phyloP scores from a whole-genome alignment of 345 rosid species.

The Lepidium didymum region DNA sequence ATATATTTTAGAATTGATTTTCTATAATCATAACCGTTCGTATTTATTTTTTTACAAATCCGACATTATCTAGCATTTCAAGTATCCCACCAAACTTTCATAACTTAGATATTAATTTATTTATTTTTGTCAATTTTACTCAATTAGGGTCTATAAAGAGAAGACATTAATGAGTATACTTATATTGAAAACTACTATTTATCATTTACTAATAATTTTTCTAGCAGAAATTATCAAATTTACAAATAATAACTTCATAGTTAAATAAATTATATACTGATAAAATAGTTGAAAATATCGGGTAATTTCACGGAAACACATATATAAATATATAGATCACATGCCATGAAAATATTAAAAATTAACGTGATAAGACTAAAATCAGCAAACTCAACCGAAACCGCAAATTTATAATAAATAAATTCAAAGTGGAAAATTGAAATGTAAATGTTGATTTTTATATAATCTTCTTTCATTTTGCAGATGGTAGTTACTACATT shows the following conservation, averaged over 20 bases:
- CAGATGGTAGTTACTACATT: constrained; percentile 82
- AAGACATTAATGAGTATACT: background rate
- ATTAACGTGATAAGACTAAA: background rate
- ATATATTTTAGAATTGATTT: background rate
- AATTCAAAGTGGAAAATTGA: background rate
- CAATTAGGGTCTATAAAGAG: no score
- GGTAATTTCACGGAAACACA: background rate
- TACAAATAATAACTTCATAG: background rate
- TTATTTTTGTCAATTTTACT: no score
- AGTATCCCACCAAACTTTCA: background rate
- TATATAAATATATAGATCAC: background rate
- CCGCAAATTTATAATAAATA: background rate
- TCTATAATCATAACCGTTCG: background rate
- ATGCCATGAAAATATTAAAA: background rate
- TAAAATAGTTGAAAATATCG: background rate
- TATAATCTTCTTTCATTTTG: background rate
- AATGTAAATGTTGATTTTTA: background rate
- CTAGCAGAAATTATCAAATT: background rate
- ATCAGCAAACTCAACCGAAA: background rate
- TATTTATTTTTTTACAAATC: background rate
- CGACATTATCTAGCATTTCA: background rate
- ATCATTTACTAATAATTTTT: background rate
- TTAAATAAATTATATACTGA: background rate
- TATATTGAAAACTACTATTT: background rate
- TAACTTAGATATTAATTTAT: background rate